Evolutionary conservation across 108 stramenopile species (phyloP), one percentile per base, ranked within the genome.

Genomic region (Cyclostephanos tholiformis): DNA sequence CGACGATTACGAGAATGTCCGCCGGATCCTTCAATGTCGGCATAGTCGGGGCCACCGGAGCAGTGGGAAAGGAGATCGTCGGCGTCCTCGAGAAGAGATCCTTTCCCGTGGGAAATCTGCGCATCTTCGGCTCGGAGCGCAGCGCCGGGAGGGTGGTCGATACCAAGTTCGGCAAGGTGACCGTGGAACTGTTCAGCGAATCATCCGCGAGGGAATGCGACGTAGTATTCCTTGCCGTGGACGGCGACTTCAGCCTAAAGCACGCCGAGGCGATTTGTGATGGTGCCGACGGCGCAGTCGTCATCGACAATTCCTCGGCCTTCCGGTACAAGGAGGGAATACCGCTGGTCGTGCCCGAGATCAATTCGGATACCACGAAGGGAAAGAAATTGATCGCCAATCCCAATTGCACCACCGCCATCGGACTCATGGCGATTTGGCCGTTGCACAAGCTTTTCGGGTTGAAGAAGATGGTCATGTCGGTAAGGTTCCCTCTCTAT

Each of bases 341-440:
- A 70, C 98, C 98, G 20, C 83, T 99, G 38, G 93, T 96, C 23
- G 88, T 98, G 41, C 98, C 98, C 12, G 98, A 99, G 88, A 97
- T 99, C 72, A 99, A 99, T 74, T 91, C 89, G 4, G 71, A 93
- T n/a, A 71, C 76, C 29, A 89, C 90, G 79, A 95, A 95, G 77
- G 91, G 91, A 43, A 87, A 88, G 87, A 97, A 97, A 64, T 82
- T 99, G 58, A 97, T 99, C 76, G 98, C 98, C 64, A 99, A 99
- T 84, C 98, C 98, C 36, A 99, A 99, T 71, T 99, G 98, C 77
- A 98, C 98, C 41, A 99, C 98, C n/a, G 97, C 98, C 30, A 98
- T 99, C 75, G 98, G 96, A 48, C 77, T 96, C 44, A 98, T 99
- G 97, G 98, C 97, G 17, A 69, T 99, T 29, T 96, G 86, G 85